Base-by-base conservation (phyloP, 768 basidiomycete species). In the Pleurotus tuber-regium region DNA sequence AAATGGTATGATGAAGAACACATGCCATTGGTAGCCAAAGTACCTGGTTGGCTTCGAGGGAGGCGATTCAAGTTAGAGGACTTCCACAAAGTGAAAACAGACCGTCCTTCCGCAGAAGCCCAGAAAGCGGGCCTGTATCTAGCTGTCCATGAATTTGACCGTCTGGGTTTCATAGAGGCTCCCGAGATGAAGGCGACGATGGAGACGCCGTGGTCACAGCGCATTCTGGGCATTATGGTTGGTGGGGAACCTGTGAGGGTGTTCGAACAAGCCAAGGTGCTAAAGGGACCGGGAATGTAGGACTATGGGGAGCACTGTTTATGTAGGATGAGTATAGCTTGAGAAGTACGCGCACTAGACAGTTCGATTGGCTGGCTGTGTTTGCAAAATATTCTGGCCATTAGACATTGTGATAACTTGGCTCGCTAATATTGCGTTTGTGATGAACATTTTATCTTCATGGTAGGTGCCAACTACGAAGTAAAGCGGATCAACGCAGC, bases 1-100 rank as follows among this genome's bases (percentile, higher is more conserved):
- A 60, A 51, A 38, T 71, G 66, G 64, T 71, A 69, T 54, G 54
- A 51, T 9, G 62, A 62, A 33, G 65, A 69, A 38, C 67, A 70
- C 50, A 55, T 66, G 18, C 48, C 24, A 8, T 28, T 61, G 47
- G 24, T 68, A 29, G 57, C 58, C 16, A 63, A 64, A 35, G 61
- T 63, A 5, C 63, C 64, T 21, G 68, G 70, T n/a, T 71, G 66
- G 55, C 53, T 65, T 23, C 56, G 67, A 24, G 55, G 56, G 14
- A 56, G 69, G 43, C 50, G 63, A n/a, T 70, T 60, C 53, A 59
- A 55, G 40, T 56, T 70, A 5, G 33, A 60, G 14, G 53, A 49
- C 11, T 24, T 43, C 12, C 35, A 36, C 4, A 54, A 61, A 28
- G 35, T 19, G n/a, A 3, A 38, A 5, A 16, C 14, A 10, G 21